These are phyloP conservation scores for Coffea eugenioides DNA, from an alignment of 257 asterid genomes.

Conservation along the genomic window DNA sequence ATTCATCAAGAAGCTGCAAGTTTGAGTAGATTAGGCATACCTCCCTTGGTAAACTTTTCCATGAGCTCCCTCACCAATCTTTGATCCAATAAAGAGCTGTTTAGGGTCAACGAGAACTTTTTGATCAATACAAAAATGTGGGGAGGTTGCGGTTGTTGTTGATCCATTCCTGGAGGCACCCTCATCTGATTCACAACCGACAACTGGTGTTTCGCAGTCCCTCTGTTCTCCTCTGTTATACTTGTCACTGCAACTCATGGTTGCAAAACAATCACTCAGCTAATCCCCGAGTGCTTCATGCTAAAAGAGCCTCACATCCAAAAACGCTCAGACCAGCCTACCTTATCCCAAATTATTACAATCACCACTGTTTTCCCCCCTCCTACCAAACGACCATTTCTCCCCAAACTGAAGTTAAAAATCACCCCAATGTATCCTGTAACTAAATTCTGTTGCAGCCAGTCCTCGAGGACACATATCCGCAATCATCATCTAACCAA, in stretches of 20 bases:
- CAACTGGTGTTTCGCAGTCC: slow-evolving; percentile 29
- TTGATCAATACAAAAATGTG: slow-evolving; percentile 56
- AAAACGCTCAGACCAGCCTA: slow-evolving; percentile 14
- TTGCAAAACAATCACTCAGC: slow-evolving; percentile 32
- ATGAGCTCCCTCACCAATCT: slow-evolving; percentile 98
- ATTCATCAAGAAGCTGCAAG: neutral
- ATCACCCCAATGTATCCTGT: slow-evolving; percentile 10
- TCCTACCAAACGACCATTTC: slow-evolving; percentile 13
- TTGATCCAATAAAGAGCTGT: slow-evolving; percentile 72
- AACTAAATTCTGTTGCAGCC: slow-evolving; percentile 11
- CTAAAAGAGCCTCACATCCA: slow-evolving; percentile 21
- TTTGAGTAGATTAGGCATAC: slow-evolving; percentile 33
- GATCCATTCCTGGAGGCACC: slow-evolving; percentile 58
- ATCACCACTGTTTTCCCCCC: too few species aligned
- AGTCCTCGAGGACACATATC: slow-evolving; percentile 24
- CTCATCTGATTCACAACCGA: slow-evolving; percentile 43
- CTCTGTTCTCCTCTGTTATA: slow-evolving; percentile 48
- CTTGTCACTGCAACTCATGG: slow-evolving; percentile 79
- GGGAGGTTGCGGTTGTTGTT: slow-evolving; percentile 20
- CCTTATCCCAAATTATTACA: slow-evolving; percentile 10
- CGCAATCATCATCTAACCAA: slow-evolving; percentile 11
- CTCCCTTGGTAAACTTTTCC: slow-evolving; percentile 97
- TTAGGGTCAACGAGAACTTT: slow-evolving; percentile 86
- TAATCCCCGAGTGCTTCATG: slow-evolving; percentile 56
- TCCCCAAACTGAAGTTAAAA: slow-evolving; percentile 11